Evolutionary conservation across 768 basidiomycete species (phyloP).

Genomic region (Exsudoporus frostii): DNA sequence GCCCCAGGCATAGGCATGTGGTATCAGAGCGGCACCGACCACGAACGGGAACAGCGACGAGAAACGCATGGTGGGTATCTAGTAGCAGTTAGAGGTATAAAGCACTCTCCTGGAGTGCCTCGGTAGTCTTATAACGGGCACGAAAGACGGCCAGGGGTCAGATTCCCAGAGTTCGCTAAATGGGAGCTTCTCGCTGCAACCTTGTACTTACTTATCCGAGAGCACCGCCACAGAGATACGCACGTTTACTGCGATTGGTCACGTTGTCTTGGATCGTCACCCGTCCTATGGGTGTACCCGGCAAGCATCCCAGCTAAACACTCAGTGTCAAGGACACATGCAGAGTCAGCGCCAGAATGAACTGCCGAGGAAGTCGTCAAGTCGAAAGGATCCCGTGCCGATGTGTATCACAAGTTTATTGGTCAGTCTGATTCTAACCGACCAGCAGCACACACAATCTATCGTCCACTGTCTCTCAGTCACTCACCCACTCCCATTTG

Average conservation of each 20-base stretch:
- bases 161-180: slow-evolving; percentile 12
- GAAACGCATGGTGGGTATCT: slow-evolving; percentile 24
- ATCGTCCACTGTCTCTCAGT: slow-evolving; percentile 27
- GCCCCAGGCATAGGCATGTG: slow-evolving; percentile 38
- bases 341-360: no score
- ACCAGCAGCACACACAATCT: slow-evolving; percentile 30
- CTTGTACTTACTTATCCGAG: no score
- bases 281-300: no score
- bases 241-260: slow-evolving; percentile 1
- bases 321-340: no score
- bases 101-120: neutral
- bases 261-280: no score
- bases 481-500: slow-evolving; percentile 32
- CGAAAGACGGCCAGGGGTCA: neutral
- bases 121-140: slow-evolving; percentile 2
- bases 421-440: no score
- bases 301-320: no score
- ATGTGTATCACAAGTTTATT: no score
- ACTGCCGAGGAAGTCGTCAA: no score
- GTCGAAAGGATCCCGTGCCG: no score
- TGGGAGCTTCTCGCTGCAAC: neutral
- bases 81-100: neutral
- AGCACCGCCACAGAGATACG: slow-evolving; percentile 8
- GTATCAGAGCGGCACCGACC: slow-evolving; percentile 18
- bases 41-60: slow-evolving; percentile 12